These are phyloP conservation scores for Sphenostylis stenocarpa DNA, from an alignment of 306 rosid genomes.

Conservation along the genomic window DNA sequence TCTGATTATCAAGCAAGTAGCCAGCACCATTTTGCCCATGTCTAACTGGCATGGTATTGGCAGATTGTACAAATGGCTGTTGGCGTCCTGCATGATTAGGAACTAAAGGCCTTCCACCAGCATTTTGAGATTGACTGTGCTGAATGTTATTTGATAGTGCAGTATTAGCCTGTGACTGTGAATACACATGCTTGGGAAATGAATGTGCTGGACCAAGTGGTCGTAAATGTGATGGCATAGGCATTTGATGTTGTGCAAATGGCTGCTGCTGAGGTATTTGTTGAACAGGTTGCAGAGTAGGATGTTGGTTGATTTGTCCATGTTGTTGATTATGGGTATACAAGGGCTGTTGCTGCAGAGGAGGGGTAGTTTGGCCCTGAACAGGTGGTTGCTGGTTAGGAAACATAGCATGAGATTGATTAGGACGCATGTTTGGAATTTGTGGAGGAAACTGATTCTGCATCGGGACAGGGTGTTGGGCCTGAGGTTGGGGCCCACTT, in stretches of 20 bases:
- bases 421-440: conserved; percentile 58
- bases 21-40: conserved; percentile 51
- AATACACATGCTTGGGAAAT: conserved; percentile 55
- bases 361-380: conserved; percentile 56
- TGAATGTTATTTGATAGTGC: conserved; percentile 50
- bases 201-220: conserved; percentile 62
- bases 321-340: conserved; percentile 61
- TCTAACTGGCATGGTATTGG: conserved; percentile 50
- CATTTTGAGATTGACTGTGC: conserved; percentile 56
- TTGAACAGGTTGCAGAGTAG: conserved; percentile 58
- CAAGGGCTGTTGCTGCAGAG: conserved; percentile 55
- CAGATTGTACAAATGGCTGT: conserved; percentile 58
- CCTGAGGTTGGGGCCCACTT: conserved; percentile 51
- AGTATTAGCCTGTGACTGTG: conserved; percentile 51
- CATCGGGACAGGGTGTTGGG: conserved; percentile 53
- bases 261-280: conserved; percentile 67
- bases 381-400: conserved; percentile 73
- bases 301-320: conserved; percentile 60
- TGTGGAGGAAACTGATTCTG: conserved; percentile 71
- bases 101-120: conserved; percentile 55
- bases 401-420: conserved; percentile 55
- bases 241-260: conserved; percentile 54
- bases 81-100: conserved; percentile 55
- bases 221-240: conserved; percentile 52
- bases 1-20: conserved; percentile 50